Percentiles rank a stretch among this genome's conserved stretches.
These are phyloP conservation scores for Ustilago vetiveriae DNA, from an alignment of 1,284 basidiomycete genomes.

Conservation along the genomic window DNA sequence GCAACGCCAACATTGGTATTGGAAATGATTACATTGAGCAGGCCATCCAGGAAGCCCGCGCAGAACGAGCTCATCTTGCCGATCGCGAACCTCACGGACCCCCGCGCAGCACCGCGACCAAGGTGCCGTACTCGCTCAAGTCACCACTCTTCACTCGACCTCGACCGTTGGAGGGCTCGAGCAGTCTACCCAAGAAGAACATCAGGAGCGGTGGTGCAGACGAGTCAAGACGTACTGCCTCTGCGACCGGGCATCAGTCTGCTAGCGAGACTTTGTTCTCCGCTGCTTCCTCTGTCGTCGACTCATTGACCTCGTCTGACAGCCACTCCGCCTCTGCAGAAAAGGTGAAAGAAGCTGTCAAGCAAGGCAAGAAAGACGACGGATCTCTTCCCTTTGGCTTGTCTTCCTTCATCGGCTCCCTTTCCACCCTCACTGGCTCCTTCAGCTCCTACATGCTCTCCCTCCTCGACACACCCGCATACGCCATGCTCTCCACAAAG, in stretches of 20 bases:
- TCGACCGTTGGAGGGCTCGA: constrained; percentile 35
- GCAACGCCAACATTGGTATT: constrained; percentile 69
- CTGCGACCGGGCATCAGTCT: constrained; percentile 12
- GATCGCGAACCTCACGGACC: constrained; percentile 21
- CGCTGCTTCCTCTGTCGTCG: constrained; percentile 24
- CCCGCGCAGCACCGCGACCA: constrained; percentile 12
- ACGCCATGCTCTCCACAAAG: constrained; percentile 88
- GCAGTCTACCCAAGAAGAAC: constrained; percentile 20
- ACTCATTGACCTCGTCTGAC: constrained; percentile 2
- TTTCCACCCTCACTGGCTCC: constrained; percentile 75
- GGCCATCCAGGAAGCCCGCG: constrained; percentile 51
- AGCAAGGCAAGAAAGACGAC: constrained; percentile 25
- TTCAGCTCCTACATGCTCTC: constrained; percentile 89
- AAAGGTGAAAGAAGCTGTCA: constrained; percentile 36
- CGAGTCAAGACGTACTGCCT: neutral
- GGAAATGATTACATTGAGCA: constrained; percentile 63
- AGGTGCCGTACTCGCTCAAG: constrained; percentile 61
- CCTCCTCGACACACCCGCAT: constrained; percentile 94
- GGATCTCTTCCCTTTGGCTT: constrained; percentile 41
- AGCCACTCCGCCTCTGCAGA: constrained; percentile 8
- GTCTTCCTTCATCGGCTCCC: constrained; percentile 42
- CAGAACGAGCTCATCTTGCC: constrained; percentile 25
- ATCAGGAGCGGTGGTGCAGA: constrained; percentile 6
- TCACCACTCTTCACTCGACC: constrained; percentile 58
- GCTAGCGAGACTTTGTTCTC: constrained; percentile 14